Base-by-base conservation (phyloP, 23 red algal species). In the Gracilaria vermiculophylla region DNA sequence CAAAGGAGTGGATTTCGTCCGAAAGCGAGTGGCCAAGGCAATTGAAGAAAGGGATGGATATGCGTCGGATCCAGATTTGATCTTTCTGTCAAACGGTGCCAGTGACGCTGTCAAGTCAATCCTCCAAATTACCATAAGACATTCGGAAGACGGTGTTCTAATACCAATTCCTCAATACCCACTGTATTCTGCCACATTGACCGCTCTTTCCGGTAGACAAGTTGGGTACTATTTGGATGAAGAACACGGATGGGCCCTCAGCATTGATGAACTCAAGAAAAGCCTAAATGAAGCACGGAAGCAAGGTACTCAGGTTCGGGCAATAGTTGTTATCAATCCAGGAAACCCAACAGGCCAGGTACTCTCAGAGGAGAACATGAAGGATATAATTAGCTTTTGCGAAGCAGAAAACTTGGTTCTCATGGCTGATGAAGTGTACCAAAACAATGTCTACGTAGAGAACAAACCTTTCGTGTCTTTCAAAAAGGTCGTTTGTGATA, bases 151-250 rank as follows among this genome's bases (percentile, higher is more conserved):
- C 44, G 97, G 93, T 55, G 53, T 99, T 54, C 79, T 99, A 51
- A 94, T 94, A 27, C 97, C 97, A 51, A 89, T 95, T 21, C 97
- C 97, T 7, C 93, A 99, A 77, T 99, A 99, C 82, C 97, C 97
- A 51, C 35, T 99, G 17, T 99, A 99, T 74, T 94, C 93, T 49
- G 97, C 97, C 45, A 32, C 92, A 27, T 33, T 92, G 40, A 89
- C 84, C 11, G 53, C 81, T 53, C 35, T 95, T 27, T 56, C 70
- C 28, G 92, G 73, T 8, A 51, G 28, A 11, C 77, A 76, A 78
- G 83, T 95, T 21, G 76, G 77, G 24, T 99, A 99, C 51, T 86
- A 95, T 53, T 78, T 99, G 54, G 67, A 94, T 57, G 92, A 99
- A 80, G 88, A 95, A 2, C 45, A 81, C 23, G 85, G 58, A 17